phyloP scores from a whole-genome alignment of 768 basidiomycete genomes.

The Russula vinacea region DNA sequence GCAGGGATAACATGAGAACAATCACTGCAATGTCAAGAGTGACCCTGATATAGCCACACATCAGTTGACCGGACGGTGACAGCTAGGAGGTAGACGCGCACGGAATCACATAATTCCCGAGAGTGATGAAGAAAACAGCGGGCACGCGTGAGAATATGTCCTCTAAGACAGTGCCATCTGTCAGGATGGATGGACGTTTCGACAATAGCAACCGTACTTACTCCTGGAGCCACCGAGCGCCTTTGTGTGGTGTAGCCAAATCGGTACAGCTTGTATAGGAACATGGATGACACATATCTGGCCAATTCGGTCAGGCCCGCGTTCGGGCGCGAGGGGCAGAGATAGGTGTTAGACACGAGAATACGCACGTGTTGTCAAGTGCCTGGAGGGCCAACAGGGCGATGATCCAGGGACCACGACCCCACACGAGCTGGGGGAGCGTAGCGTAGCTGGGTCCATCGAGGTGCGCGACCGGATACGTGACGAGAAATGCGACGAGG shows the following conservation, averaged over 20 bases:
- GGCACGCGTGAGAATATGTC: slow-evolving; percentile 27
- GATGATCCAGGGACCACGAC: slow-evolving; percentile 25
- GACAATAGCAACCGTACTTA: not conserved
- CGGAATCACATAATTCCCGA: slow-evolving; percentile 30
- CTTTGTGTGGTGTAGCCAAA: slow-evolving; percentile 22
- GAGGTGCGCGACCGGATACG: slow-evolving; percentile 18
- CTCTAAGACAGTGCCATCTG: slow-evolving; percentile 1
- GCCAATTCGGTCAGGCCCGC: not conserved
- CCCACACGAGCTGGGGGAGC: slow-evolving; percentile 22
- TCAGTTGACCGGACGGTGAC: slow-evolving; percentile 2
- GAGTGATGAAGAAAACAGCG: slow-evolving; percentile 25
- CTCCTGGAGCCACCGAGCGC: slow-evolving; percentile 10
- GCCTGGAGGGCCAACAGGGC: slow-evolving; percentile 25
- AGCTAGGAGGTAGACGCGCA: not conserved
- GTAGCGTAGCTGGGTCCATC: slow-evolving; percentile 13
- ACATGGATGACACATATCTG: slow-evolving; percentile 26
- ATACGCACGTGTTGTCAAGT: slow-evolving; percentile 25
- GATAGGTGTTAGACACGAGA: not conserved
- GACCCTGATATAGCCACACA: slow-evolving; percentile 14
- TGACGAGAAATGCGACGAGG: slow-evolving; percentile 23
- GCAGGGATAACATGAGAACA: slow-evolving; percentile 19
- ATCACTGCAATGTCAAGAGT: slow-evolving; percentile 23
- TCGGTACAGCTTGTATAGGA: slow-evolving; percentile 27
- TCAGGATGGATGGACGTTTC: not conserved
- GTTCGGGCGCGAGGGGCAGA: no score